Percentiles rank a stretch among this genome's conserved stretches.
Conservation (phyloP, 306 rosid species). For the Oemleria cerasiformis region DNA sequence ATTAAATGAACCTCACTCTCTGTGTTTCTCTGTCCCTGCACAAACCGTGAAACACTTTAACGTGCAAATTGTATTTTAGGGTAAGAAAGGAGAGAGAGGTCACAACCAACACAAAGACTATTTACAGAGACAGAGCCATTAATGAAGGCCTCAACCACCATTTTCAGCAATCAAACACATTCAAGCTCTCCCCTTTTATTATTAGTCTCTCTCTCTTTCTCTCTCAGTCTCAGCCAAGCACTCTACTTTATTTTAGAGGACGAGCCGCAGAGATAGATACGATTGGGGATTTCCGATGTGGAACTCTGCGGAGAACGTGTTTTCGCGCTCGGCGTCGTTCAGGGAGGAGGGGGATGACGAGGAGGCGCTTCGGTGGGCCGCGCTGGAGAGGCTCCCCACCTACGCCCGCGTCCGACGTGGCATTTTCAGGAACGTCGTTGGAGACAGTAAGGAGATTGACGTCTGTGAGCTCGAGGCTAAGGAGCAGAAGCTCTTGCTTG, state of each 20-base stretch:
- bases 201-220: not conserved
- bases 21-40: not conserved
- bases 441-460: constrained; percentile 63
- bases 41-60: constrained; percentile 30
- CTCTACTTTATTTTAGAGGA: not conserved
- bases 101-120: constrained; percentile 24
- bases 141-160: constrained; percentile 68
- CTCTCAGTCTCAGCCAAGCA: not conserved
- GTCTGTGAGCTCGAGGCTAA: constrained; percentile 53
- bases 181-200: constrained; percentile 8
- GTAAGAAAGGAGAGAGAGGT: constrained; percentile 15
- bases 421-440: constrained; percentile 62
- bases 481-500: constrained; percentile 66
- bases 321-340: constrained; percentile 58
- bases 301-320: constrained; percentile 85
- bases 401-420: constrained; percentile 77
- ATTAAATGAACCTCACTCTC: constrained; percentile 7
- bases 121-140: constrained; percentile 34
- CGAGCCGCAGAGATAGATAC: not conserved
- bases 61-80: constrained; percentile 7
- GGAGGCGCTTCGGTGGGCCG: constrained; percentile 97
- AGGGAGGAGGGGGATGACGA: constrained; percentile 63
- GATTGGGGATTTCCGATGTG: constrained; percentile 53
- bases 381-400: constrained; percentile 84
- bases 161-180: constrained; percentile 20